phyloP scores from a whole-genome alignment of 495 filamentous ascomycete genomes.

The Margaritispora aquatica region DNA sequence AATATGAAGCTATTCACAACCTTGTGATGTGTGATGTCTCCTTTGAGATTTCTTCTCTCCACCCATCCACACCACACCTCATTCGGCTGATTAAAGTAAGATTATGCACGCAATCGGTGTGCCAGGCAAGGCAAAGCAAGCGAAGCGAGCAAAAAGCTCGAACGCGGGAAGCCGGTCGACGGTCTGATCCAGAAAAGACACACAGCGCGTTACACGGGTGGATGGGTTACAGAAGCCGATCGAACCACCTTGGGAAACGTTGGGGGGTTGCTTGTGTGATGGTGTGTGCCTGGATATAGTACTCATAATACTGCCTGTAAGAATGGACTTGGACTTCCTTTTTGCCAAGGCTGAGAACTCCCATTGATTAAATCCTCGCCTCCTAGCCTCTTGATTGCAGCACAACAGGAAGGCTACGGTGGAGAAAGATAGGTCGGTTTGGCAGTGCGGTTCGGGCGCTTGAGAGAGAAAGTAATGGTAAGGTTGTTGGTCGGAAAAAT shows the following conservation, averaged over 20 bases:
- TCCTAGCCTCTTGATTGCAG: background rate
- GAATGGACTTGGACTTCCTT: no score
- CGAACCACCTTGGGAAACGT: background rate
- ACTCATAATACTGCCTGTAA: no score
- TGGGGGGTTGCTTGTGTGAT: background rate
- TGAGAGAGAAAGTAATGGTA: background rate
- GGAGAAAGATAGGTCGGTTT: no score
- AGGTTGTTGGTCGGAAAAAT: no score
- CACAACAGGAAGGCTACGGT: no score
- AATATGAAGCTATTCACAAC: no score
- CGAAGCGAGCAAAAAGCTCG: no score
- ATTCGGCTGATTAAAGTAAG: no score
- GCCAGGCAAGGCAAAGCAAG: background rate
- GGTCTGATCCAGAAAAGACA: background rate
- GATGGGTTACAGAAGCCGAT: conserved; percentile 6
- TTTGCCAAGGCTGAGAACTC: no score
- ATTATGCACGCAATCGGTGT: no score
- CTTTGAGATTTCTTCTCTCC: background rate
- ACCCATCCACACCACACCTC: background rate
- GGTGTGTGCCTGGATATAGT: background rate
- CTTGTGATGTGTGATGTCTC: background rate
- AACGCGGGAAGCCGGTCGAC: no score
- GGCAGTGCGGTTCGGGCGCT: background rate
- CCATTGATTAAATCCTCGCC: background rate
- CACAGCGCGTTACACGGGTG: no score